Evolutionary conservation across 164 flowering plant genomes (phyloP).

Genomic region (Vitis amurensis): DNA sequence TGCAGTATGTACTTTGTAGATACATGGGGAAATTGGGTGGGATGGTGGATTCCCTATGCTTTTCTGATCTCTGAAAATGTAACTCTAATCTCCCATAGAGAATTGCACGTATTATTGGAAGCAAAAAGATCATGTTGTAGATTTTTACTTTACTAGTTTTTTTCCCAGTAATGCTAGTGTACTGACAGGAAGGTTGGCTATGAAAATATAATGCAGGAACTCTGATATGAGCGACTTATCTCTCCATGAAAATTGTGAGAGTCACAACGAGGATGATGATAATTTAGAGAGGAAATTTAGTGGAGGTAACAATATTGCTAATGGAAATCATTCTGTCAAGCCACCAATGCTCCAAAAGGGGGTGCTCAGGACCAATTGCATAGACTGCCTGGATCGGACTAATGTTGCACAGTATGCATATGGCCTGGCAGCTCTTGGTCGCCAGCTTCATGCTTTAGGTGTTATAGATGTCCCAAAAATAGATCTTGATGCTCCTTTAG

Average conservation of each 20-base stretch:
- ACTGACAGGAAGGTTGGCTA: neutral
- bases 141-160: slow-evolving; percentile 1
- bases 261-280: slow-evolving; percentile 32
- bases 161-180: neutral
- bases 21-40: slow-evolving; percentile 4
- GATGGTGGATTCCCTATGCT: neutral
- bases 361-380: slow-evolving; percentile 59
- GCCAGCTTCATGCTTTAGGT: slow-evolving; percentile 43
- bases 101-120: neutral
- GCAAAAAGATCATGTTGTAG: neutral
- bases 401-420: slow-evolving; percentile 63
- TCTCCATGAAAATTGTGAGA: slow-evolving; percentile 15
- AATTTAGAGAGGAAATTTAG: slow-evolving; percentile 27
- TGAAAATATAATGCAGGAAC: slow-evolving; percentile 32
- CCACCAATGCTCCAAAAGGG: slow-evolving; percentile 52
- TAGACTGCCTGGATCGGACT: slow-evolving; percentile 59
- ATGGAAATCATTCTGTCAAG: slow-evolving; percentile 36
- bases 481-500: slow-evolving; percentile 44
- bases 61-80: neutral
- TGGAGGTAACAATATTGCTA: slow-evolving; percentile 26
- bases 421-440: slow-evolving; percentile 54
- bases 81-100: neutral
- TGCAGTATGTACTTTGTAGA: neutral
- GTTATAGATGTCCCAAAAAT: slow-evolving; percentile 28
- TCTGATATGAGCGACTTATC: slow-evolving; percentile 19